A percentile compares a stretch with the other conserved stretches of the same genome.
Conservation (phyloP, 179 eudicot genomes). For the Spergularia azorica region DNA sequence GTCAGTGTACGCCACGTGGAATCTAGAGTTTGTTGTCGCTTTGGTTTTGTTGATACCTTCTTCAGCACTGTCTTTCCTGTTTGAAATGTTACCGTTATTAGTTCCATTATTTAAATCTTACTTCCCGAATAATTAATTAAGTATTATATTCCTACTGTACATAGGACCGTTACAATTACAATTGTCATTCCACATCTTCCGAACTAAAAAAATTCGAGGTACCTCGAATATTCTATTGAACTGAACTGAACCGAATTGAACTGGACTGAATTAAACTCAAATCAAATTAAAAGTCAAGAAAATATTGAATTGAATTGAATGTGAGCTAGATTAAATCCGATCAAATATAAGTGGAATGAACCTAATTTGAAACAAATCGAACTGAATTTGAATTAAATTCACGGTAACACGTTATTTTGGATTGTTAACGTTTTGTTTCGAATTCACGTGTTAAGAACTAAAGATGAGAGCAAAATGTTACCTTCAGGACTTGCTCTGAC, state of each 20-base stretch:
- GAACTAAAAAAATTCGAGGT: too few species aligned
- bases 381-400: neutral
- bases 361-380: neutral
- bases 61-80: constrained; percentile 46
- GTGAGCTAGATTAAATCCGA: neutral
- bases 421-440: too few species aligned
- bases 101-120: neutral
- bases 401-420: neutral
- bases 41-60: constrained; percentile 62
- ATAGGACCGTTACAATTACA: too few species aligned
- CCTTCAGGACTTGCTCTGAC: constrained; percentile 64
- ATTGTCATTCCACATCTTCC: too few species aligned
- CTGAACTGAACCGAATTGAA: neutral
- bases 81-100: constrained; percentile 30
- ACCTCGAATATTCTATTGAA: neutral
- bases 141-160: too few species aligned
- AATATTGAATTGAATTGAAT: neutral
- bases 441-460: neutral
- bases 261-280: neutral
- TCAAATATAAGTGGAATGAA: neutral
- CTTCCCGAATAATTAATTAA: too few species aligned
- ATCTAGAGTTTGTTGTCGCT: constrained; percentile 65
- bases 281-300: neutral
- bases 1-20: constrained; percentile 82
- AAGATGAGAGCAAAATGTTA: constrained; percentile 18